A percentile compares a stretch with the other conserved stretches of the same genome.
These are phyloP conservation scores for Kalanchoe fedtschenkoi DNA, from an alignment of 164 flowering plant genomes.

Conservation along the genomic window DNA sequence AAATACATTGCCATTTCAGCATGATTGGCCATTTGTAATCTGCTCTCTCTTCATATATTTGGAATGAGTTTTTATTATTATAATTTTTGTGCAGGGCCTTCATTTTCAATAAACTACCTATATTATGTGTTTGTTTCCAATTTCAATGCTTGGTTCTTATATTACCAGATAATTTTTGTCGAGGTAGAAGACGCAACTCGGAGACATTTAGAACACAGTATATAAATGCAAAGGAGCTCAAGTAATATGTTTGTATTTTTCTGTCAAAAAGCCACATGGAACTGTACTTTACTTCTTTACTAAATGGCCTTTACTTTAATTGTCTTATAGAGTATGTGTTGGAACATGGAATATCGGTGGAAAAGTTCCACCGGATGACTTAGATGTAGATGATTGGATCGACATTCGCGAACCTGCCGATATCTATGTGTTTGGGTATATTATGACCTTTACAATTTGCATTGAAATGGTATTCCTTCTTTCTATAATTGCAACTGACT, in stretches of 20 bases:
- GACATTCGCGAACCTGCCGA: conserved; percentile 67
- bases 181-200: conserved; percentile 64
- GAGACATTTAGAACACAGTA: conserved; percentile 87
- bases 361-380: conserved; percentile 63
- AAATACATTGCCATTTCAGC: too few relatives aligned
- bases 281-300: neutral
- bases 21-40: neutral
- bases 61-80: neutral
- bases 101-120: neutral
- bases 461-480: neutral
- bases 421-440: conserved; percentile 93
- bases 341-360: conserved; percentile 99
- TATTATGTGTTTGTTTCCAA: conserved; percentile 5
- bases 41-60: neutral
- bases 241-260: conserved; percentile 21
- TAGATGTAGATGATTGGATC: conserved; percentile 81
- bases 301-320: neutral
- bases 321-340: conserved; percentile 45
- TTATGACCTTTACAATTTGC: neutral
- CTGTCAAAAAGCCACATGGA: neutral
- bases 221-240: conserved; percentile 69
- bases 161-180: conserved; percentile 33
- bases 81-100: neutral
- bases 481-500: neutral
- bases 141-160: neutral